Evolutionary conservation across 495 filamentous ascomycete species (phyloP).

Genomic region (Podospora didyma): DNA sequence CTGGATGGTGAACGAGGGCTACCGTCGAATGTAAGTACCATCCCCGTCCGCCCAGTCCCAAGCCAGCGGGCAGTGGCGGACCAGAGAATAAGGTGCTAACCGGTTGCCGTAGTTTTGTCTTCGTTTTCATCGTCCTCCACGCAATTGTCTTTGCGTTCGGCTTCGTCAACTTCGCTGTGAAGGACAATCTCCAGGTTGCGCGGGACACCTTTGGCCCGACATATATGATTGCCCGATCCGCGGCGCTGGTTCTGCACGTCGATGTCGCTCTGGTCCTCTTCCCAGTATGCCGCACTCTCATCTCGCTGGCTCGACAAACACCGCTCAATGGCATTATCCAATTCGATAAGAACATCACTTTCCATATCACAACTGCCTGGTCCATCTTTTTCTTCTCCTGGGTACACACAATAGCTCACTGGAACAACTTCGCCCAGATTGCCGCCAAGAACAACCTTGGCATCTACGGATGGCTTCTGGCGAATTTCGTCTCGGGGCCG

Average conservation of each 20-base stretch:
- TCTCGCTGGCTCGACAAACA: constrained; percentile 69
- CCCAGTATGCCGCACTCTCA: constrained; percentile 74
- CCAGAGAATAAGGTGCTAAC: constrained; percentile 16
- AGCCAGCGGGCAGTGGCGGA: background rate
- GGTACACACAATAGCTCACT: constrained; percentile 76
- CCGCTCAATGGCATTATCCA: constrained; percentile 74
- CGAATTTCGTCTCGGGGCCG: constrained; percentile 68
- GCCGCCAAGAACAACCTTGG: constrained; percentile 66
- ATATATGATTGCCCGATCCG: constrained; percentile 65
- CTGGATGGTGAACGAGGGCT: constrained; percentile 80
- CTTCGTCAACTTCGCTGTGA: constrained; percentile 71
- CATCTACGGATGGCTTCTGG: constrained; percentile 64
- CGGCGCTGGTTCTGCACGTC: constrained; percentile 69
- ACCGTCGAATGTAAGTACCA: constrained; percentile 60
- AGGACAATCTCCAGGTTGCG: constrained; percentile 61
- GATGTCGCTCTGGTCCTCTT: constrained; percentile 73
- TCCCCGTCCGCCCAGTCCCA: background rate
- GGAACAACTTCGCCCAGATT: constrained; percentile 75
- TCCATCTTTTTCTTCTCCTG: constrained; percentile 78
- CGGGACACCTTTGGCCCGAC: constrained; percentile 63
- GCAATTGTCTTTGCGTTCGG: constrained; percentile 66
- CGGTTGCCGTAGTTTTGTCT: constrained; percentile 60
- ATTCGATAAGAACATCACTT: constrained; percentile 78
- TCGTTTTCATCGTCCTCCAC: constrained; percentile 64
- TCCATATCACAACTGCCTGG: constrained; percentile 77